These are phyloP conservation scores for Dimocarpus longan DNA, from an alignment of 345 rosid genomes.

Conservation along the genomic window DNA sequence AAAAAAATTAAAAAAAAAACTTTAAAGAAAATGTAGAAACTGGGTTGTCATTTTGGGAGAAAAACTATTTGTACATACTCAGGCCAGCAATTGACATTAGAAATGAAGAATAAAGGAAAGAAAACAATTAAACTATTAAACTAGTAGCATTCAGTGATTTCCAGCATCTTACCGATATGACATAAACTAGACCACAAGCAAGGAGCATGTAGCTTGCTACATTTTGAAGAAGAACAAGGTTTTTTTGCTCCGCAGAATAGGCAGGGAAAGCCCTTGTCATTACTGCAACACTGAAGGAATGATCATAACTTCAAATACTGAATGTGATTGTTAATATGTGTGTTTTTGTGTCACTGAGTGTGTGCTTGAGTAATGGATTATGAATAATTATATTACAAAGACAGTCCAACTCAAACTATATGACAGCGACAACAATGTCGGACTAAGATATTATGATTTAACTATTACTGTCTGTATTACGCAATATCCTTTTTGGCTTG, in stretches of 20 bases:
- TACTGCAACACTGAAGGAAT: slow-evolving; percentile 73
- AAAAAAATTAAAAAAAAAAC: not conserved
- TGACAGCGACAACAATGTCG: not conserved
- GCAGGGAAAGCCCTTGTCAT: slow-evolving; percentile 96
- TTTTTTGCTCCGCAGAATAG: slow-evolving; percentile 45
- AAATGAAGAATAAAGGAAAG: not conserved
- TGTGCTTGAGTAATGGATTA: not conserved
- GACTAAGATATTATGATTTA: not conserved
- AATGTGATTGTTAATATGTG: not conserved
- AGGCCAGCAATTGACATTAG: not conserved
- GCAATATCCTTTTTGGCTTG: not conserved
- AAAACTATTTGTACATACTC: not conserved
- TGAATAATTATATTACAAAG: not conserved
- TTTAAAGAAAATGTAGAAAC: slow-evolving; percentile 3
- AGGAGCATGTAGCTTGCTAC: slow-evolving; percentile 91
- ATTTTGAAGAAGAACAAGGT: slow-evolving; percentile 70
- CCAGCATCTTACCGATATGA: slow-evolving; percentile 59
- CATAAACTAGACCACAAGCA: slow-evolving; percentile 77
- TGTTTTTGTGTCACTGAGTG: not conserved
- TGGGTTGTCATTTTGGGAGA: slow-evolving; percentile 3
- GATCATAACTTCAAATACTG: slow-evolving; percentile 12
- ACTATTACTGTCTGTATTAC: not conserved
- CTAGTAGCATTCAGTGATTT: not conserved
- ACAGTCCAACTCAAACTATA: not conserved
- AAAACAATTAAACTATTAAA: not conserved